phyloP scores from a whole-genome alignment of 495 filamentous ascomycete genomes.

The Tuber indicum region DNA sequence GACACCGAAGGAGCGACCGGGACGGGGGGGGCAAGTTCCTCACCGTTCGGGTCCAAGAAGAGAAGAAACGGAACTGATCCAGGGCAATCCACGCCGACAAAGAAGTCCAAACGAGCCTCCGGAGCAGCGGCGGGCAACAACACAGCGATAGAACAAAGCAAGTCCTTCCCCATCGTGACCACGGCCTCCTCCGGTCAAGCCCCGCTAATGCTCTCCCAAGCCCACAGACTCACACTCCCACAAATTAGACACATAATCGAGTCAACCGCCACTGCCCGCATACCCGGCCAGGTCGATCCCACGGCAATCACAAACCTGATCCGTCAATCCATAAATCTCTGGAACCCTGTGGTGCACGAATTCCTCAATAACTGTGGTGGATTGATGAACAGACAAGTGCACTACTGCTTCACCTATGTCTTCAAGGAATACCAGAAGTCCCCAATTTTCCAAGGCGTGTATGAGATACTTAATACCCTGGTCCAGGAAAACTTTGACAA shows the following conservation, averaged over 20 bases:
- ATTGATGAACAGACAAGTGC: conserved; percentile 16
- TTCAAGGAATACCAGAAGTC: conserved; percentile 31
- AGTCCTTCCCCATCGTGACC: conserved; percentile 2
- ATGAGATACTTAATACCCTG: conserved; percentile 20
- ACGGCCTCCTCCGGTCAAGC: conserved; percentile 1
- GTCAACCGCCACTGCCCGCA: conserved; percentile 34
- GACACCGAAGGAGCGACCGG: conserved; percentile 25
- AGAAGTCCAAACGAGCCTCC: conserved; percentile 17
- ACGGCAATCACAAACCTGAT: conserved; percentile 42
- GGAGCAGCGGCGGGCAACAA: background rate
- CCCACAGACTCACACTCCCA: conserved; percentile 37
- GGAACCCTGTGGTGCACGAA: conserved; percentile 19
- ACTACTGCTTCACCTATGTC: conserved; percentile 16
- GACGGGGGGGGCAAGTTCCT: background rate
- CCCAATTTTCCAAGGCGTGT: conserved; percentile 23
- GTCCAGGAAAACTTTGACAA: conserved; percentile 14
- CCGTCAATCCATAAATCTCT: conserved; percentile 21
- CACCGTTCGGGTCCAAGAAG: conserved; percentile 15
- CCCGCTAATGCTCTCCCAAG: conserved; percentile 12
- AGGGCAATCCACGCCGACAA: conserved; percentile 9
- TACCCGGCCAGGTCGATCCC: conserved; percentile 43
- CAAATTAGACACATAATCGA: conserved; percentile 42
- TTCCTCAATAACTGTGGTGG: conserved; percentile 19
- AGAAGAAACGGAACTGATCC: conserved; percentile 14
- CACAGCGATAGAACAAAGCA: conserved; percentile 3